Evolutionary conservation across 2,329 filamentous ascomycete genomes (phyloP).

Genomic region (Colletotrichum graminicola): DNA sequence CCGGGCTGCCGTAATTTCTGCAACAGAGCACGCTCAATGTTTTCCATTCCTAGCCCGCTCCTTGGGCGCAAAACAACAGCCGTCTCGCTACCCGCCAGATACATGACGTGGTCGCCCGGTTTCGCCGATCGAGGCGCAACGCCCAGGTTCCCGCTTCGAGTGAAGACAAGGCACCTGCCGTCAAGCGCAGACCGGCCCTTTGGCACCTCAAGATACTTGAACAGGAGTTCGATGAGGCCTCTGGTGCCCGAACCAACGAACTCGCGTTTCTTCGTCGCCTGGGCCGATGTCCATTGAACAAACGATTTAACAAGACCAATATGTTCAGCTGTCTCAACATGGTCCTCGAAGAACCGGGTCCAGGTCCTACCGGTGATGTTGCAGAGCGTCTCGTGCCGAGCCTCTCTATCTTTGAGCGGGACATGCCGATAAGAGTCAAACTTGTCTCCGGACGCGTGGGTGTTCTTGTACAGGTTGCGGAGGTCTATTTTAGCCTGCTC

Average conservation of each 20-base stretch:
- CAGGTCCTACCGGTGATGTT: neutral
- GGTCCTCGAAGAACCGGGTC: neutral
- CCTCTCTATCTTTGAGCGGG: slow-evolving; percentile 11
- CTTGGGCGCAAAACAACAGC: neutral
- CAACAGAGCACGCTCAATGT: neutral
- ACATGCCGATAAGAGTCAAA: slow-evolving; percentile 16
- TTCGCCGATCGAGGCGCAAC: neutral
- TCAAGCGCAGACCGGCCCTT: neutral
- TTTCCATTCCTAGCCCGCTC: too few species aligned
- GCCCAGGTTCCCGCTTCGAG: neutral
- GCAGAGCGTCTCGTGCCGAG: neutral
- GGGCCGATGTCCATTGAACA: neutral
- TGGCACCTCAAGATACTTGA: neutral
- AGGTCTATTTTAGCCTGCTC: neutral
- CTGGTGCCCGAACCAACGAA: neutral
- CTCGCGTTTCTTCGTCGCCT: slow-evolving; percentile 10
- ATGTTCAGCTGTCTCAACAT: neutral
- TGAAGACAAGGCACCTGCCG: slow-evolving; percentile 3
- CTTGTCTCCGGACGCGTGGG: slow-evolving; percentile 7
- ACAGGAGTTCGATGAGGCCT: neutral
- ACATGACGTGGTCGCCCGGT: slow-evolving; percentile 2
- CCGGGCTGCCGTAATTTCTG: neutral
- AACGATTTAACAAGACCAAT: neutral
- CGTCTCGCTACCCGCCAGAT: neutral
- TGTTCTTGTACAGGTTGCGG: neutral